Evolutionary conservation across 1,139 yeast genomes (phyloP), one percentile per base, ranked within the genome.

Genomic region (Hemisphaericaspora xylanilytica): DNA sequence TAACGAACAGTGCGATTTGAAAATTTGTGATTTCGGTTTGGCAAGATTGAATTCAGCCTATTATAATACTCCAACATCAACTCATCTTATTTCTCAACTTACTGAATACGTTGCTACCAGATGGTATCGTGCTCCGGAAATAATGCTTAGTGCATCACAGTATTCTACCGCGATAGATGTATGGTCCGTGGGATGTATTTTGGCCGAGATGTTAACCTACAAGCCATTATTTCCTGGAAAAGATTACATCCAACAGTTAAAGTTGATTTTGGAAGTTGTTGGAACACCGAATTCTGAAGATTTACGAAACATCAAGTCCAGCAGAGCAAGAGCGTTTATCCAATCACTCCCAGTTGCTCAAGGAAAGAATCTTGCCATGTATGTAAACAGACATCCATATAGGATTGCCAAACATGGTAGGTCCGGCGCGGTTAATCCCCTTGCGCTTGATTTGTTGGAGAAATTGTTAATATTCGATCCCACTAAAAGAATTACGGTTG

Each of bases 81-180:
- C 58, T 29, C 67, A 68, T 0, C 54, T 54, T 16, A 50, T 31
- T 80, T 81, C 58, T 76, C 62, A 65, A 11, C 53, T 92, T 85
- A 92, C 98, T 3, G 97, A 92, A 62, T 92, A 92, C 58, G 97
- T 92, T 37, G 97, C 97, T 7, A 92, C 98, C 5, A 70, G 97
- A 52, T 90, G 97, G 97, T 90, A 90, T 63, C 70, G 97, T 38
- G 97, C 97, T 1, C 97, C 97, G 0, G 97, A 90, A 56, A 90
- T 90, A 58, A 90, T 90, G 97, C 73, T 92, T 39, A 55, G 40
- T 35, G 87, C 97, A 1, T 85, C 89, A 54, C 92, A 90, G 45
- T 92, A 92, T 63, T 85, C 96, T 20, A 86, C 90, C 43, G 96
- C 97, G 13, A 90, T 92, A 53, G 98, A 92, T 62, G 81, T 90